Base-by-base conservation (phyloP, 2,329 filamentous ascomycete species). In the Exserohilum turcica region DNA sequence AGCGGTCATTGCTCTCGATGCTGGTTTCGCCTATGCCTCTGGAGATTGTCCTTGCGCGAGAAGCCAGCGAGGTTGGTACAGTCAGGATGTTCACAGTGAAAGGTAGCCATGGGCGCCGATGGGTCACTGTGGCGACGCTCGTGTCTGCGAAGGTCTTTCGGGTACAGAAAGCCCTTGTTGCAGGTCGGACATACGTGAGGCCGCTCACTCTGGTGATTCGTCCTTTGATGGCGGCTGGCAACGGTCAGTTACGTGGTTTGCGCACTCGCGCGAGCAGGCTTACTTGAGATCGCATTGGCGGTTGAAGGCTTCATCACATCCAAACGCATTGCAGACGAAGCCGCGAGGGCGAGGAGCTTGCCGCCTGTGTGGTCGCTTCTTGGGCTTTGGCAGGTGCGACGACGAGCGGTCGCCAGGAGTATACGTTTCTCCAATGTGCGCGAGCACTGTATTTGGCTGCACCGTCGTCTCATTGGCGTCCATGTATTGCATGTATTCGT, bases 201-300 rank as follows among this genome's bases (percentile, higher is more conserved):
- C 47, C 68, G 56, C 48, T 71, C 66, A 43, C 50, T 45, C 3
- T 65, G 47, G 44, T 74, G 72, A 8, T 57, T 67, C 5, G 42
- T 35, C 58, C 72, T 74, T 29, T 57, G 43, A 48, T 74, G 72
- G 56, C 72, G 71, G 47, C 71, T 73, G 33, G 2, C 24, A 13
- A 33, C 5, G 6, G 46, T 67, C 49, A 65, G 59, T 31, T 28
- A 52, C 10, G 42, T 21, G 42, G 15, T 7, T 31, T 43, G 45
- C 35, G 15, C 18, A 38, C 54, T 15, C 12, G 7, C 10, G 12
- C 3, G 10, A 9, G 4, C 29, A 31, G 27, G 67, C 67, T 69
- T 64, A 74, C 72, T 69, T 72, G 8, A 72, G 52, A 39, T 74
- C 71, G 43, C 71, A 74, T 13, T 62, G 55, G 48, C 70, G 70